These are phyloP conservation scores for Kappamyces sp. DNA, from an alignment of 192 early-diverging fungal genomes.

Conservation along the genomic window DNA sequence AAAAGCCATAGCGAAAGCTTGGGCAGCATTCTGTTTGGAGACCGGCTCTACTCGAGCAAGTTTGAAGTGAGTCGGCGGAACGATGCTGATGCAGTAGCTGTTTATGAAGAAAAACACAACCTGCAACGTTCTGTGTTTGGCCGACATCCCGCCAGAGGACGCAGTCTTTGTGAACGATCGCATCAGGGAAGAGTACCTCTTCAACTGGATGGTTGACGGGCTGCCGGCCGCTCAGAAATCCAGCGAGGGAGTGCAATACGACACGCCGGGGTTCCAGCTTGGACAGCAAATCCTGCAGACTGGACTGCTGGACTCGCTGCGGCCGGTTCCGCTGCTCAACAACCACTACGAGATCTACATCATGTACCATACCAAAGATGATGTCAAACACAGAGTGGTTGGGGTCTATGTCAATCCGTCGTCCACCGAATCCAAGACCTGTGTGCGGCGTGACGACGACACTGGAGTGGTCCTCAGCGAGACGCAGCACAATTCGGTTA, in stretches of 20 bases:
- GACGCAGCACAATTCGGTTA: constrained; percentile 24
- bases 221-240: constrained; percentile 63
- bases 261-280: constrained; percentile 74
- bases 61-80: constrained; percentile 55
- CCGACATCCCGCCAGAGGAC: constrained; percentile 59
- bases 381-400: constrained; percentile 67
- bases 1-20: constrained; percentile 63
- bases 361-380: constrained; percentile 53
- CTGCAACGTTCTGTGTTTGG: constrained; percentile 64
- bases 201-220: constrained; percentile 73
- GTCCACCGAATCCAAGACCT: constrained; percentile 36
- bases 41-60: constrained; percentile 78
- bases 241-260: constrained; percentile 52
- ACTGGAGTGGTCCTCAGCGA: constrained; percentile 22
- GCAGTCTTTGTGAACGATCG: constrained; percentile 77
- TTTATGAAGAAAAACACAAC: constrained; percentile 50
- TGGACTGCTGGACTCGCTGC: background rate
- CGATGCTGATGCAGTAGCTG: constrained; percentile 39
- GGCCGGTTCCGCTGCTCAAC: constrained; percentile 49
- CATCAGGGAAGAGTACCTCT: constrained; percentile 35
- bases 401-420: constrained; percentile 72
- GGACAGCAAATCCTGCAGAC: constrained; percentile 32
- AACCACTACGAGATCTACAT: constrained; percentile 88
- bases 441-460: constrained; percentile 7
- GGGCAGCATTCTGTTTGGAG: constrained; percentile 91